Conservation (phyloP, 345 rosid genomes). For the Euclidium syriacum region DNA sequence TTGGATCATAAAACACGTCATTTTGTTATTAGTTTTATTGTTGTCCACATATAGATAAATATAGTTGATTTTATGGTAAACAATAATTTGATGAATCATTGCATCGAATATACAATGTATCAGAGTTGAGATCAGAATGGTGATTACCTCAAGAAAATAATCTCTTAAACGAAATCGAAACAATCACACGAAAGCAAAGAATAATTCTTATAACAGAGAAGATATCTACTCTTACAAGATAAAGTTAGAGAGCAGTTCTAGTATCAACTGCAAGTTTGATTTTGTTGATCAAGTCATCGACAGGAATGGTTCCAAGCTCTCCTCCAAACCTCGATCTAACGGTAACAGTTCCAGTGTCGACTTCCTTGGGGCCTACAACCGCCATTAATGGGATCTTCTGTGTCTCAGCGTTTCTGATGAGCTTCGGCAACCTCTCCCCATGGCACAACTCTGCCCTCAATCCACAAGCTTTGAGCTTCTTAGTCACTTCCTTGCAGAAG, state of each 20-base stretch:
- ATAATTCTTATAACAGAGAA: no score
- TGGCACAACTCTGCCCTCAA: slow-evolving; percentile 79
- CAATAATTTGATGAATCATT: no score
- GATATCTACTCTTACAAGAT: slow-evolving; percentile 14
- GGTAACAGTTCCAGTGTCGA: slow-evolving; percentile 58
- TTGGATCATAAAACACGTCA: no score
- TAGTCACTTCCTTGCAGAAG: slow-evolving; percentile 56
- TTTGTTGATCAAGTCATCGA: slow-evolving; percentile 62
- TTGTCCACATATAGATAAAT: no score
- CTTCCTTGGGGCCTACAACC: slow-evolving; percentile 89
- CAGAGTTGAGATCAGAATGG: no score
- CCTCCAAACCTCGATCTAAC: slow-evolving; percentile 83
- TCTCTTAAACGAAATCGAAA: no score
- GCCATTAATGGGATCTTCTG: slow-evolving; percentile 91
- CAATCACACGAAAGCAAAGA: no score
- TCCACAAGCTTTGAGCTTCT: slow-evolving; percentile 51
- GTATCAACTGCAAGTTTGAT: slow-evolving; percentile 48
- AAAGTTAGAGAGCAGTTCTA: slow-evolving; percentile 40
- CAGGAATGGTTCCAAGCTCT: slow-evolving; percentile 64
- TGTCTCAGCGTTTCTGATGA: slow-evolving; percentile 85
- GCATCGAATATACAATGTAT: no score
- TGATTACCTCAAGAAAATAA: no score
- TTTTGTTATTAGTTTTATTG: no score
- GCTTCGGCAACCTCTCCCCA: slow-evolving; percentile 89
- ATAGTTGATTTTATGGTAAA: no score